Percentiles rank a stretch among this genome's conserved stretches.
Evolutionary conservation across 495 filamentous ascomycete species (phyloP).

Genomic region (Penicillium desertorum): DNA sequence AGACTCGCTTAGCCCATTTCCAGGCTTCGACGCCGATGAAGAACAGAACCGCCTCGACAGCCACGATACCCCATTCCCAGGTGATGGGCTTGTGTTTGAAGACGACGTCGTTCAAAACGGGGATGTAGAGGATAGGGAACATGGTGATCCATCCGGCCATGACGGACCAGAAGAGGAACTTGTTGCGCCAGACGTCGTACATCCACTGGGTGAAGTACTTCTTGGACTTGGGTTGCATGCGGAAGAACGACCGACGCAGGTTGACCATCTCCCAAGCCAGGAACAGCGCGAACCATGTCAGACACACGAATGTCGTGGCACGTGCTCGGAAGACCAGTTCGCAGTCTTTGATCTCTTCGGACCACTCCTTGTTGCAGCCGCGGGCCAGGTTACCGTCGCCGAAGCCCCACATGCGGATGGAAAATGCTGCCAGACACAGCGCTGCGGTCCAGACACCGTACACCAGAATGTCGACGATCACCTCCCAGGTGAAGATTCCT

Average conservation of each 20-base stretch:
- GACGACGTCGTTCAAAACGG: slow-evolving; percentile 60
- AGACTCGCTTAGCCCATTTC: slow-evolving; percentile 59
- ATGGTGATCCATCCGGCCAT: slow-evolving; percentile 62
- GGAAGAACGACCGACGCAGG: slow-evolving; percentile 62
- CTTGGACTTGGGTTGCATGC: slow-evolving; percentile 54
- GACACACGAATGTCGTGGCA: slow-evolving; percentile 60
- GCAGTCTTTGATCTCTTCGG: slow-evolving; percentile 37
- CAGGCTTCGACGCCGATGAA: slow-evolving; percentile 61
- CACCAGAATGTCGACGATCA: slow-evolving; percentile 58
- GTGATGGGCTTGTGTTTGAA: slow-evolving; percentile 65
- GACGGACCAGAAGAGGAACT: slow-evolving; percentile 67
- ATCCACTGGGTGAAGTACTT: slow-evolving; percentile 52
- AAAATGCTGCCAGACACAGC: slow-evolving; percentile 59
- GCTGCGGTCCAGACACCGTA: slow-evolving; percentile 62
- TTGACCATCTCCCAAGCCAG: slow-evolving; percentile 67
- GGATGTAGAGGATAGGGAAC: slow-evolving; percentile 67
- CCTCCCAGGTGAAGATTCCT: slow-evolving; percentile 61
- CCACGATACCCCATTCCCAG: slow-evolving; percentile 66
- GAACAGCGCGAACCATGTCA: slow-evolving; percentile 67
- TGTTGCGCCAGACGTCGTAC: slow-evolving; percentile 62
- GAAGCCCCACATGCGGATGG: slow-evolving; percentile 56
- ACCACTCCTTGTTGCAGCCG: slow-evolving; percentile 55
- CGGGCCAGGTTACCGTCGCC: slow-evolving; percentile 56
- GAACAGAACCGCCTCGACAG: slow-evolving; percentile 55
- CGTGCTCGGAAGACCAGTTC: slow-evolving; percentile 61